Percentiles rank a stretch among this genome's conserved stretches.
phyloP scores from a whole-genome alignment of 371 early-diverging fungal genomes.

The Lichtheimia ornata region DNA sequence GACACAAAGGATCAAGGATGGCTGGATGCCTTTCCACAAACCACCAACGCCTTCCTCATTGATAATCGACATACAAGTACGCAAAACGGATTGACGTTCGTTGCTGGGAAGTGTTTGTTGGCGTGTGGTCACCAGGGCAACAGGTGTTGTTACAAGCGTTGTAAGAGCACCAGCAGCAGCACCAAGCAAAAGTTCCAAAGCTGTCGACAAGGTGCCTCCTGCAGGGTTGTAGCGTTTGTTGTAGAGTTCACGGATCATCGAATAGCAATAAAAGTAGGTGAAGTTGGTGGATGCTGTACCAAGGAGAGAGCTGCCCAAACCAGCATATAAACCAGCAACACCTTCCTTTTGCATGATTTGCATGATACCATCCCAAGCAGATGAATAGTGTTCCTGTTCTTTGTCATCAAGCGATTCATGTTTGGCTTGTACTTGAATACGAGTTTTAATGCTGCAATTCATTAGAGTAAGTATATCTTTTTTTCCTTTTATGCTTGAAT shows the following conservation, averaged over 20 bases:
- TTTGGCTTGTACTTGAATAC: slow-evolving; percentile 88
- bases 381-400: slow-evolving; percentile 57
- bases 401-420: slow-evolving; percentile 35
- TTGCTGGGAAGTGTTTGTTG: slow-evolving; percentile 67
- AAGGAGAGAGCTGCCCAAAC: slow-evolving; percentile 83
- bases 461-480: not conserved
- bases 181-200: slow-evolving; percentile 85
- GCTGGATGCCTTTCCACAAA: slow-evolving; percentile 87
- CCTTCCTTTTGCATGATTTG: slow-evolving; percentile 87
- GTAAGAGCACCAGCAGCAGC: slow-evolving; percentile 90
- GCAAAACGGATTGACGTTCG: slow-evolving; percentile 56
- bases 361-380: slow-evolving; percentile 77
- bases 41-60: slow-evolving; percentile 83
- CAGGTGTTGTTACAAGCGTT: slow-evolving; percentile 90
- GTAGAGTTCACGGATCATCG: slow-evolving; percentile 68
- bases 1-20: slow-evolving; percentile 87
- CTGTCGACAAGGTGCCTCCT: slow-evolving; percentile 59
- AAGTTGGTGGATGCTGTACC: slow-evolving; percentile 91
- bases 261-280: slow-evolving; percentile 95
- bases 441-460: slow-evolving; percentile 81
- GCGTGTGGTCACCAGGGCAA: slow-evolving; percentile 85
- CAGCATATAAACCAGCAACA: slow-evolving; percentile 89
- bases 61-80: slow-evolving; percentile 73
- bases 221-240: slow-evolving; percentile 37
- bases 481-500: no score